Evolutionary conservation across 306 rosid species (phyloP).

Genomic region (Cucumis melo): DNA sequence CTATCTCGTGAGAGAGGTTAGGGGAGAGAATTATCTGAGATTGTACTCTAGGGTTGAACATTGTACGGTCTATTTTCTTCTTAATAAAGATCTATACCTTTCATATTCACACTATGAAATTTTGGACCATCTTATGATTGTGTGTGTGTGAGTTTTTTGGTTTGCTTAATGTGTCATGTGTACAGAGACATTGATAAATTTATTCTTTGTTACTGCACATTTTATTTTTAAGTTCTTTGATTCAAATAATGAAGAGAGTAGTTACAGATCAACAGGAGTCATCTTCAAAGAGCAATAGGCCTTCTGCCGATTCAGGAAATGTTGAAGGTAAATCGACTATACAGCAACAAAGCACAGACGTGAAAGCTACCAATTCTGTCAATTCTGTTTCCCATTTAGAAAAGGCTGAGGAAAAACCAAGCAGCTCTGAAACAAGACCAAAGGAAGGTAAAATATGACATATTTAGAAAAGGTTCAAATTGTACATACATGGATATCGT

Average conservation of each 20-base stretch:
- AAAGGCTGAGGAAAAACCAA: slow-evolving; percentile 53
- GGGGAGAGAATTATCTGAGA: no score
- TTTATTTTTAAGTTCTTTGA: not conserved
- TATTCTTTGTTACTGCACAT: not conserved
- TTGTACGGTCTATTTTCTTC: no score
- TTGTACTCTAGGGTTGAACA: no score
- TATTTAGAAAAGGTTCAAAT: not conserved
- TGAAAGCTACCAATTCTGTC: slow-evolving; percentile 15
- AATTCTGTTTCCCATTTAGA: slow-evolving; percentile 22
- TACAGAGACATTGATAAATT: not conserved
- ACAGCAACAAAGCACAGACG: slow-evolving; percentile 19
- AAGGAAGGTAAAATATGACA: slow-evolving; percentile 51
- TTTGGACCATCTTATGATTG: not conserved
- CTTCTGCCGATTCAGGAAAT: slow-evolving; percentile 16
- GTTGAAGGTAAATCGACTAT: slow-evolving; percentile 19
- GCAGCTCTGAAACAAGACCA: slow-evolving; percentile 62
- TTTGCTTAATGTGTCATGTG: no score
- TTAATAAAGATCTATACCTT: no score
- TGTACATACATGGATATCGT: not conserved
- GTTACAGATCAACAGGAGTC: slow-evolving; percentile 27
- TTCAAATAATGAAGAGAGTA: slow-evolving; percentile 11
- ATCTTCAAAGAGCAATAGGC: slow-evolving; percentile 25
- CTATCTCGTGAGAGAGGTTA: no score
- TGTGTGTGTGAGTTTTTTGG: not conserved
- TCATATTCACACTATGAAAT: not conserved